phyloP scores from a whole-genome alignment of 768 basidiomycete genomes.

The Lactifluus subvellereus region DNA sequence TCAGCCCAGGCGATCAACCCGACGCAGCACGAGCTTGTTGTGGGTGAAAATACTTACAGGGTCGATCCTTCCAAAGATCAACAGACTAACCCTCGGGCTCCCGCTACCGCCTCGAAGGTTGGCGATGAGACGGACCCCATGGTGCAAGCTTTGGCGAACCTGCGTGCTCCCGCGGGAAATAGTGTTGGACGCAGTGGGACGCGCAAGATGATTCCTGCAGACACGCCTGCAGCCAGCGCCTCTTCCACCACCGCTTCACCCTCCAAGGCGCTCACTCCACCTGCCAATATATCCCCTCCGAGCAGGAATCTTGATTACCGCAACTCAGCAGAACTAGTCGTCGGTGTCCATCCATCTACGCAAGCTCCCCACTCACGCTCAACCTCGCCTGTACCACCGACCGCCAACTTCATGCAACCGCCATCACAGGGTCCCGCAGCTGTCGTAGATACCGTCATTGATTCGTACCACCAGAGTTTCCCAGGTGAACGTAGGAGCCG shows the following conservation, averaged over 20 bases:
- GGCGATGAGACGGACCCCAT: constrained; percentile 37
- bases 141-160: constrained; percentile 34
- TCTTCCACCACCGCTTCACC: constrained; percentile 17
- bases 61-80: constrained; percentile 64
- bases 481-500: constrained; percentile 74
- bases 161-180: constrained; percentile 29
- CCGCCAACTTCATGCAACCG: constrained; percentile 70
- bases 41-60: constrained; percentile 60
- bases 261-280: constrained; percentile 19
- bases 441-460: constrained; percentile 66
- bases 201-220: constrained; percentile 24
- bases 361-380: constrained; percentile 56
- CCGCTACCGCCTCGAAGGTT: constrained; percentile 15
- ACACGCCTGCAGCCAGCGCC: constrained; percentile 5
- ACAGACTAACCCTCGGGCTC: constrained; percentile 35
- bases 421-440: constrained; percentile 39
- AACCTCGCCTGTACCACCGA: constrained; percentile 64
- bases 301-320: constrained; percentile 54
- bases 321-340: constrained; percentile 68
- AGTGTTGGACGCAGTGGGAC: constrained; percentile 28
- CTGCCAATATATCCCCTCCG: constrained; percentile 24
- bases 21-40: constrained; percentile 52
- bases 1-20: constrained; percentile 31
- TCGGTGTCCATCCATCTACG: constrained; percentile 60
- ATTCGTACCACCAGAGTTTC: constrained; percentile 75